Base-by-base conservation (phyloP, 164 flowering plant species). In the Stephania yunnanensis region DNA sequence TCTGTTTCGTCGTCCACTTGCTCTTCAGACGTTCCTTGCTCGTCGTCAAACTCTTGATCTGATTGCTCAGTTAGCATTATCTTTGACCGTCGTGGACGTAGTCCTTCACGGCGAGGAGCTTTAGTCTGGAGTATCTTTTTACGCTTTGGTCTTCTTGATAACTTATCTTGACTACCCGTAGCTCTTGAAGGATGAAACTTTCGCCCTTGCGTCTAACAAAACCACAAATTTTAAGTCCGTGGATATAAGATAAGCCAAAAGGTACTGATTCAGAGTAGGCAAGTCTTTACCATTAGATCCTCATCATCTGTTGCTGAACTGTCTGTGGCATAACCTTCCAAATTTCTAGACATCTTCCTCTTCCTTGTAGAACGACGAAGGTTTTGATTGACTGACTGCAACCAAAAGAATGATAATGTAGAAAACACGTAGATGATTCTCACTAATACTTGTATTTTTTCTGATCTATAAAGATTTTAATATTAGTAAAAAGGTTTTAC, bases 341-440 rank as follows among this genome's bases (percentile, higher is more conserved):
- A 85, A 81, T 86, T 85, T 72, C 87, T 85, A 71, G 94, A 79
- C 22, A 82, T 72, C 83, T 90, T 95, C 86, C 96, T 87, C 86
- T 93, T 90, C 76, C 99, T 85, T 46, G 96, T 90, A 75, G 99
- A 95, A 52, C 99, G 97, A 30, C 99, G 90, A 77, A 95, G 97
- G 73, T 87, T 88, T 81, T 88, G 71, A 25, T 82, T 80, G 69
- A 77, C 83, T 65, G 92, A 82, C 99, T 95, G 91, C 72, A 74
- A 31, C 73, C 44, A 77, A 46, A 81, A 44, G 36, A 73, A 65
- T 48, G 50, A 53, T 13, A 71, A 68, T 44, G 7, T 64, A 69
- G 7, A 15, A 67, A 20, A 72, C 53, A 68, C 20, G 22, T 71
- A 69, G 58, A 50, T 36, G 42, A 36, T 36, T 25, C 25, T 25